These are phyloP conservation scores for Nicotiana tabacum DNA, from an alignment of 257 asterid species.

Conservation along the genomic window DNA sequence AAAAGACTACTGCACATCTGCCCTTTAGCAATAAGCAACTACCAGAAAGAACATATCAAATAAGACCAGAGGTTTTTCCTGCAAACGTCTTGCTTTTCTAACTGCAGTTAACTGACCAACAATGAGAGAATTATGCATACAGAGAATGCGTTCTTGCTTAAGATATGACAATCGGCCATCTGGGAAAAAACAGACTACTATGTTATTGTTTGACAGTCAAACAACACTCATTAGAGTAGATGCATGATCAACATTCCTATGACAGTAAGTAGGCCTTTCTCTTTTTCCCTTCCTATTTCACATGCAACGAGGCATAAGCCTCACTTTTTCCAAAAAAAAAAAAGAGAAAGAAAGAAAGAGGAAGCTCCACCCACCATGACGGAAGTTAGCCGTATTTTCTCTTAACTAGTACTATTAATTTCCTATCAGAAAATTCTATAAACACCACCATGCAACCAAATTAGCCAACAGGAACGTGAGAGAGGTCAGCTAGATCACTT, in stretches of 20 bases:
- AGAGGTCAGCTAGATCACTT: not conserved
- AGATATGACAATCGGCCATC: not conserved
- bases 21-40: not conserved
- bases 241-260: not conserved
- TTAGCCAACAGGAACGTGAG: not conserved
- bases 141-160: not conserved
- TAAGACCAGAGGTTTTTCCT: not conserved
- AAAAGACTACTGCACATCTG: not conserved
- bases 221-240: not conserved
- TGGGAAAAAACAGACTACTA: not conserved
- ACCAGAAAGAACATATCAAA: not conserved
- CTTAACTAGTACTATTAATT: not conserved
- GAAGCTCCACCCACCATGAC: not conserved
- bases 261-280: not conserved
- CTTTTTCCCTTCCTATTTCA: not conserved
- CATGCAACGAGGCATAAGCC: not conserved
- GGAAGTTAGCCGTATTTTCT: not conserved
- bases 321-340: not conserved
- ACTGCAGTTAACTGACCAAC: not conserved
- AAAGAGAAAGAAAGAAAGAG: not conserved
- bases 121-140: not conserved
- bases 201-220: not conserved
- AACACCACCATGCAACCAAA: conserved; percentile 3
- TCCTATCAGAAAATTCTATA: not conserved
- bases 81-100: not conserved